Evolutionary conservation across 2,329 filamentous ascomycete species (phyloP), one percentile per base, ranked within the genome.

Genomic region (Trichoderma oligosporum): DNA sequence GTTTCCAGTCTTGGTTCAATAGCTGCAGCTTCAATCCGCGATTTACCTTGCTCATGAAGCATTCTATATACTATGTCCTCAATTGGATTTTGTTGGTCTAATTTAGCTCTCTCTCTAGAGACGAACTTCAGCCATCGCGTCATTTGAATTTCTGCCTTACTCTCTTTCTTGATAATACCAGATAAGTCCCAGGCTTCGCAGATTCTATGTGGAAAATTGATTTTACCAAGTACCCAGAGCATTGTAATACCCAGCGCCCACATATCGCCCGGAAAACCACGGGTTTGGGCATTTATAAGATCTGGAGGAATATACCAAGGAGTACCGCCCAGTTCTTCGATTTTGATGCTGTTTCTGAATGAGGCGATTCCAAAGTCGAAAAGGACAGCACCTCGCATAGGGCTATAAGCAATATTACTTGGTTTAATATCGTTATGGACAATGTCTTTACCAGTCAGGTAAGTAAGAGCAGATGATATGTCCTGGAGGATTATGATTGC

Each of bases 301-400:
- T 56, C 53, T 7, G 53, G 53, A 20, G 53, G 53, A 22, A 56
- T 5, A 16, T 56, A 56, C 53, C 42, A 51, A n/a, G 33, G 12
- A 6, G 52, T 29, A 1, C 52, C 52, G 14, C 52, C 52, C 1
- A 22, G 8, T 3, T 9, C 20, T 56, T 27, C 2, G 12, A 4
- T n/a, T 11, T 42, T n/a, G 3, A 4, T 1, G 1, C 6, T 2
- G 24, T 31, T n/a, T n/a, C n/a, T n/a, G n/a, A n/a, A n/a, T n/a
- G n/a, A n/a, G 20, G 51, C 39, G 8, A 45, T 20, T 16, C 52
- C 52, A 39, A 56, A 56, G 27, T 56, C 42, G 12, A 56, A 8
- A 31, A 56, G 42, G 7, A 61, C 60, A 18, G 58, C 61, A 25
- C 62, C 61, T 29, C 56, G 61, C 1, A 8, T 4, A 24, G 44